phyloP scores from a whole-genome alignment of 2,329 filamentous ascomycete genomes.

The Alternaria longipes region DNA sequence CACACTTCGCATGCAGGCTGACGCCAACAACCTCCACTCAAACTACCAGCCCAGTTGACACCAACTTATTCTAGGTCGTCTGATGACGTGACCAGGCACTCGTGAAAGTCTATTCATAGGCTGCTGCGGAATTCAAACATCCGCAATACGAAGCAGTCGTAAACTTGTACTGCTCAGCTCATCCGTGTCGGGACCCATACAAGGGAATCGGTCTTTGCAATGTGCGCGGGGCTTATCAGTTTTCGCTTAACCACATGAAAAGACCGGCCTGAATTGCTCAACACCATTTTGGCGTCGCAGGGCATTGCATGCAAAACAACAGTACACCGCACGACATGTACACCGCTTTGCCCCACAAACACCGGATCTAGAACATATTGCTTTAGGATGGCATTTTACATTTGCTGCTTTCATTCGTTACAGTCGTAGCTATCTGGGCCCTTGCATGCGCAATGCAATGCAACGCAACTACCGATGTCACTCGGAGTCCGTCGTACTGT shows the following conservation, averaged over 20 bases:
- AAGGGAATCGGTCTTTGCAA: neutral
- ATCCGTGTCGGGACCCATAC: neutral
- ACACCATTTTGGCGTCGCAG: constrained; percentile 12
- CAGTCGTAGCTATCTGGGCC: constrained; percentile 2
- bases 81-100: constrained; percentile 2
- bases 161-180: neutral
- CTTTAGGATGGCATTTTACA: neutral
- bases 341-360: constrained; percentile 12
- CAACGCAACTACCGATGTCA: constrained; percentile 6
- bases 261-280: neutral
- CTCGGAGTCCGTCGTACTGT: neutral
- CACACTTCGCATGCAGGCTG: constrained; percentile 26
- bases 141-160: neutral
- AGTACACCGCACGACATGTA: constrained; percentile 10
- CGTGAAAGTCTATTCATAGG: constrained; percentile 11
- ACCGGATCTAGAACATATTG: constrained; percentile 4
- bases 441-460: constrained; percentile 3
- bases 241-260: neutral
- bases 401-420: neutral
- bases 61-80: neutral
- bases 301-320: constrained; percentile 8
- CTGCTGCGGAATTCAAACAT: neutral
- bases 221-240: neutral
- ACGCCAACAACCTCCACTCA: constrained; percentile 19
- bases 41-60: constrained; percentile 1